Evolutionary conservation across 2,329 filamentous ascomycete species (phyloP).

Genomic region (Orbilia quercus): DNA sequence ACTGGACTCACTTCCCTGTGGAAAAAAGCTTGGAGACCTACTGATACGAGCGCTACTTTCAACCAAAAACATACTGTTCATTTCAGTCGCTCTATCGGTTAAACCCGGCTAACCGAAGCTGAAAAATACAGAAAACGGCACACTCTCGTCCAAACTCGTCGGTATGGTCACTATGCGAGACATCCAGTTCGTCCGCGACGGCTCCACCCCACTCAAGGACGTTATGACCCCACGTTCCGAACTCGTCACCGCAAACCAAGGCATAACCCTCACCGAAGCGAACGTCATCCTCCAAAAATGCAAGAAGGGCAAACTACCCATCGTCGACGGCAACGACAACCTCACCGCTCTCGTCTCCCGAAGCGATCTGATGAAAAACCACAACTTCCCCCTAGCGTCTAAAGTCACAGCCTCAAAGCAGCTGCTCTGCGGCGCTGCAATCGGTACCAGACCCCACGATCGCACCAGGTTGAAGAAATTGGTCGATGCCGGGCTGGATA

Average conservation of each 20-base stretch:
- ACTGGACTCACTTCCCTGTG: constrained; percentile 87
- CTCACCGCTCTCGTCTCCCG: constrained; percentile 91
- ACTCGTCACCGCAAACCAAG: constrained; percentile 84
- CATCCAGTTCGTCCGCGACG: constrained; percentile 91
- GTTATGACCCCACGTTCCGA: constrained; percentile 87
- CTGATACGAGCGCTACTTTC: constrained; percentile 47
- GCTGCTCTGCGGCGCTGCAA: constrained; percentile 92
- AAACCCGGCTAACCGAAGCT: constrained; percentile 46
- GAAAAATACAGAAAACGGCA: constrained; percentile 77
- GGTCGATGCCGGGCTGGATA: constrained; percentile 92
- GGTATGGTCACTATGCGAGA: constrained; percentile 98
- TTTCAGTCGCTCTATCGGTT: neutral
- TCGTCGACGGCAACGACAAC: constrained; percentile 84
- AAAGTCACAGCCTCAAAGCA: constrained; percentile 98
- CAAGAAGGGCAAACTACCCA: constrained; percentile 98
- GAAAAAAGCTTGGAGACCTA: constrained; percentile 67
- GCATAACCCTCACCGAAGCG: constrained; percentile 85
- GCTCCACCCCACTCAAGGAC: constrained; percentile 77
- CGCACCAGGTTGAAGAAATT: constrained; percentile 86
- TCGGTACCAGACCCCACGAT: constrained; percentile 94
- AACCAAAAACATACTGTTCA: constrained; percentile 1
- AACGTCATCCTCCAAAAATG: constrained; percentile 93
- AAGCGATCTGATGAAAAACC: constrained; percentile 98
- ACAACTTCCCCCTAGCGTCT: constrained; percentile 94
- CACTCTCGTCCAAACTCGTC: constrained; percentile 92